phyloP scores from a whole-genome alignment of 768 basidiomycete species.

The Boletus subcaerulescens region DNA sequence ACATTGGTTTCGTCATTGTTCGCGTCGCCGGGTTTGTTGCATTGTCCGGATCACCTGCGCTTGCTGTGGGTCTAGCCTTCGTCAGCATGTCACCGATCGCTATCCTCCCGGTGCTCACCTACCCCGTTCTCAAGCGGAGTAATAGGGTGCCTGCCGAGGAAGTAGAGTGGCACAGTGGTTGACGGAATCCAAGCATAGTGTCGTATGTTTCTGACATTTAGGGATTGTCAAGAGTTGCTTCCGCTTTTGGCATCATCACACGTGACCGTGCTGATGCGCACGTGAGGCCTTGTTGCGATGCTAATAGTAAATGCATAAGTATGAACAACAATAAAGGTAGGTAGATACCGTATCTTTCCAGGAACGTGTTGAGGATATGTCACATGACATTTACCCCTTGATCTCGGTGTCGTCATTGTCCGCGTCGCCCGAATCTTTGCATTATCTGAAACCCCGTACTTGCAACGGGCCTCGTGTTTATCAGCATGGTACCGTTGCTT shows the following conservation, averaged over 20 bases:
- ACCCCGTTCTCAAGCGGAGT: background rate
- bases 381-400: conserved; percentile 16
- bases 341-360: background rate
- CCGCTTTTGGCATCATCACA: too few relatives aligned
- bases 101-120: conserved; percentile 3
- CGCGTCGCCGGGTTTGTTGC: conserved; percentile 13
- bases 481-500: conserved; percentile 6
- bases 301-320: too few relatives aligned
- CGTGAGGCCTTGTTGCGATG: too few relatives aligned
- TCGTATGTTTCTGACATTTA: too few relatives aligned
- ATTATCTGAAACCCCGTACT: conserved; percentile 13
- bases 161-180: background rate
- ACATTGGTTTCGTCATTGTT: conserved; percentile 20
- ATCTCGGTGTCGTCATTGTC: conserved; percentile 19
- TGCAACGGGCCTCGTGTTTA: conserved; percentile 6
- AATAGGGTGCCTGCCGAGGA: background rate
- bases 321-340: conserved; percentile 22
- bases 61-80: conserved; percentile 13
- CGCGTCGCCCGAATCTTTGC: conserved; percentile 13
- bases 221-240: too few relatives aligned
- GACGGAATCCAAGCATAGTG: background rate
- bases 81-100: conserved; percentile 4
- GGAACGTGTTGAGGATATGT: conserved; percentile 7
- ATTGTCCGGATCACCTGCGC: conserved; percentile 9
- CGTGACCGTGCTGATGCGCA: too few relatives aligned